phyloP scores from a whole-genome alignment of 768 basidiomycete genomes.

The Mycena filopes region DNA sequence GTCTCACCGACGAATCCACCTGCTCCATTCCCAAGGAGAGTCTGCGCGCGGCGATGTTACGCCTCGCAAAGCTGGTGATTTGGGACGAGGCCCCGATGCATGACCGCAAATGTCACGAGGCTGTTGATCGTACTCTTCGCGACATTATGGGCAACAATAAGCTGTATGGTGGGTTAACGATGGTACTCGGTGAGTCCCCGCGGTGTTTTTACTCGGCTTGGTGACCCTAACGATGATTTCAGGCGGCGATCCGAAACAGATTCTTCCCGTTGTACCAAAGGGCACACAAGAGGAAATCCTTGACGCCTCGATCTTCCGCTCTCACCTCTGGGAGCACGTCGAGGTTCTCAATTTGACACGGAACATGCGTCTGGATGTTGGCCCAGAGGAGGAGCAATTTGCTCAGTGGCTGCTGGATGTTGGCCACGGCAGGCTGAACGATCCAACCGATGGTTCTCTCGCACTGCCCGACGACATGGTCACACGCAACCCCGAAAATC shows the following conservation, averaged over 20 bases:
- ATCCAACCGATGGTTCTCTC: conserved; percentile 14
- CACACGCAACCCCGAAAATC: conserved; percentile 39
- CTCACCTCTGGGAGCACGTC: conserved; percentile 47
- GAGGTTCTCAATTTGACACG: conserved; percentile 39
- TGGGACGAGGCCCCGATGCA: conserved; percentile 53
- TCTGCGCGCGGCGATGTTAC: conserved; percentile 39
- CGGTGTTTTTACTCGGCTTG: too few relatives aligned
- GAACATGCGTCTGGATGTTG: conserved; percentile 50
- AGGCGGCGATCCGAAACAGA: too few relatives aligned
- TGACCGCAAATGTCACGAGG: conserved; percentile 43
- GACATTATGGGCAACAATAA: conserved; percentile 38
- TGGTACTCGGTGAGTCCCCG: too few relatives aligned
- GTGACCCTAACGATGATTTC: too few relatives aligned
- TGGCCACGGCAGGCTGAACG: conserved; percentile 31
- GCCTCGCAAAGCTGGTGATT: conserved; percentile 42
- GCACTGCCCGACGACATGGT: conserved; percentile 16
- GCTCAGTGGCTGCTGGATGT: conserved; percentile 31
- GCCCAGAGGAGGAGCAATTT: conserved; percentile 34
- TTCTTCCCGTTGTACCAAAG: conserved; percentile 30
- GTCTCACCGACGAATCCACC: conserved; percentile 18
- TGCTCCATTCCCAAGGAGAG: conserved; percentile 44
- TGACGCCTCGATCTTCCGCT: conserved; percentile 43
- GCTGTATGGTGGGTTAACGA: conserved; percentile 48
- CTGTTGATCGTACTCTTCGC: conserved; percentile 44
- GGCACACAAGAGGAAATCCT: conserved; percentile 49